Percentiles rank a stretch among this genome's conserved stretches.
Conservation (phyloP, 1,284 basidiomycete genomes). For the Ceratobasidium sp. region DNA sequence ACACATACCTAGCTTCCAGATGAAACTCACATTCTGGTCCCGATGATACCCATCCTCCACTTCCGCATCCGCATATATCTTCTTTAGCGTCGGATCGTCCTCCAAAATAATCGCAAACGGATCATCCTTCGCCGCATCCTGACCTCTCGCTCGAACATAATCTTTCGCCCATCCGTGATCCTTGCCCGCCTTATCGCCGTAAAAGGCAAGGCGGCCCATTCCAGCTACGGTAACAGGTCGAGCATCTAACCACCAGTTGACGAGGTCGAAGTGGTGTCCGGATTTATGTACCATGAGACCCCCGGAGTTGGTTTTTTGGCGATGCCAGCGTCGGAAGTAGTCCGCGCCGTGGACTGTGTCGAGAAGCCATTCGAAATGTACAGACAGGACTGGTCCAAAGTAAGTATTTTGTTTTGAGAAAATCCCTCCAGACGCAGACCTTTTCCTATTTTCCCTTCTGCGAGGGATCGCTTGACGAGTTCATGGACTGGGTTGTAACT, state of each 20-base stretch:
- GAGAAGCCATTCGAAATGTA: conserved; percentile 68
- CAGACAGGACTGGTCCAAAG: conserved; percentile 57
- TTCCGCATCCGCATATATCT: conserved; percentile 60
- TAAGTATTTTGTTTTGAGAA: background rate
- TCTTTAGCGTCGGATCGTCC: conserved; percentile 59
- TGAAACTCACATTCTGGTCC: conserved; percentile 56
- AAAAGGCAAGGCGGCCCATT: conserved; percentile 63
- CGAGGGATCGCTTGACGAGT: conserved; percentile 63
- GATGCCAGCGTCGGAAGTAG: conserved; percentile 66
- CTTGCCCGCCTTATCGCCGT: conserved; percentile 61
- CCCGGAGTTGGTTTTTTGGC: conserved; percentile 63
- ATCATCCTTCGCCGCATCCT: conserved; percentile 59
- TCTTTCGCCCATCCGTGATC: conserved; percentile 63
- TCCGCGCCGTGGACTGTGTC: conserved; percentile 66
- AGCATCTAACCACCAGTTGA: conserved; percentile 68
- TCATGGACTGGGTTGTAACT: conserved; percentile 68
- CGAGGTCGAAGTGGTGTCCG: conserved; percentile 64
- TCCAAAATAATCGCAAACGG: conserved; percentile 65
- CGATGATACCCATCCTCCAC: conserved; percentile 60
- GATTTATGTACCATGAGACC: conserved; percentile 67
- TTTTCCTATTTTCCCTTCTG: conserved; percentile 63
- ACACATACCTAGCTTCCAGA: background rate
- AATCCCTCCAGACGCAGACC: conserved; percentile 46
- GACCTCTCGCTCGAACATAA: conserved; percentile 61
- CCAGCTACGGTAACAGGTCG: conserved; percentile 63